phyloP scores from a whole-genome alignment of 768 basidiomycete species.

The Pluteus cervinus region DNA sequence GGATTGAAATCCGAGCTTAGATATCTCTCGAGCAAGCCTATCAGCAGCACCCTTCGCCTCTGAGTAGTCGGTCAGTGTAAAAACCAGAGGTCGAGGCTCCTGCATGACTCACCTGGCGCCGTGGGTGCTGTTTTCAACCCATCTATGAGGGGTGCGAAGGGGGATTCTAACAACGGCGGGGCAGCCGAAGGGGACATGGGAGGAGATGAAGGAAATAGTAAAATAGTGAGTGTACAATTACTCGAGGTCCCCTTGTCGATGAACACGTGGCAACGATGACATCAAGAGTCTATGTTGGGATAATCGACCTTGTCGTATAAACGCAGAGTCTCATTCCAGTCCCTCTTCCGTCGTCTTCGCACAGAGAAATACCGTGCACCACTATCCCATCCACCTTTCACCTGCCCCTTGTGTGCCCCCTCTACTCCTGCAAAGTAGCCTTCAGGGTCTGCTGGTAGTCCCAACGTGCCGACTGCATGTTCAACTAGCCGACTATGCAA shows the following conservation, averaged over 20 bases:
- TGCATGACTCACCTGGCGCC: slow-evolving; percentile 41
- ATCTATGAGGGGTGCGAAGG: slow-evolving; percentile 16
- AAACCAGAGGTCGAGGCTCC: slow-evolving; percentile 4
- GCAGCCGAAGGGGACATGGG: background rate
- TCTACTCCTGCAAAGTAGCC: slow-evolving; percentile 51
- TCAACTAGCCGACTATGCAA: slow-evolving; percentile 64
- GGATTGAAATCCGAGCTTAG: slow-evolving; percentile 54
- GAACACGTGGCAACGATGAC: slow-evolving; percentile 14
- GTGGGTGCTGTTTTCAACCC: slow-evolving; percentile 54
- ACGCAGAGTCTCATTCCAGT: slow-evolving; percentile 85
- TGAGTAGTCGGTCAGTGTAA: slow-evolving; percentile 19
- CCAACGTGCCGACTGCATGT: slow-evolving; percentile 51
- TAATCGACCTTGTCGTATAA: slow-evolving; percentile 82
- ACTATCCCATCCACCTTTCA: slow-evolving; percentile 64
- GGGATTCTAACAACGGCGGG: background rate
- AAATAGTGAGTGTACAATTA: slow-evolving; percentile 5
- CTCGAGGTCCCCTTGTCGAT: slow-evolving; percentile 5
- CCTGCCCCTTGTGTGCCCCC: slow-evolving; percentile 66
- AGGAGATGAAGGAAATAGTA: background rate
- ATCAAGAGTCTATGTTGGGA: slow-evolving; percentile 30
- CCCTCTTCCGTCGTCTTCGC: slow-evolving; percentile 70
- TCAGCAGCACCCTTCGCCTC: slow-evolving; percentile 85
- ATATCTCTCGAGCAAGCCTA: slow-evolving; percentile 66
- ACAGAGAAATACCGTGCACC: slow-evolving; percentile 75
- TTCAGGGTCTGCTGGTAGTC: slow-evolving; percentile 68